A percentile compares a stretch with the other conserved stretches of the same genome.
These are phyloP conservation scores for Yamadazyma buinensis DNA, from an alignment of 1,139 yeast species.

Conservation along the genomic window DNA sequence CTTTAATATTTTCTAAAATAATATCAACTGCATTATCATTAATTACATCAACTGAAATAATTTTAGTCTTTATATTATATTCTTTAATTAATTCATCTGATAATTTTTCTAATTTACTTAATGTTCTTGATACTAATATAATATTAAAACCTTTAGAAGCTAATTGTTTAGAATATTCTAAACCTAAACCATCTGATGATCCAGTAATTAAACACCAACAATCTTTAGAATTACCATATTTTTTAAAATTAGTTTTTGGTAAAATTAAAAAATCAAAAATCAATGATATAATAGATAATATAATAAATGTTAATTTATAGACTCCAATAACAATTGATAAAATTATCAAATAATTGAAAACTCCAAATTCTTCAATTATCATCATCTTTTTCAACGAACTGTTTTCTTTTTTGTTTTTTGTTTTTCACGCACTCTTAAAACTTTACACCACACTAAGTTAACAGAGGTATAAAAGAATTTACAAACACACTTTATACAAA, in stretches of 20 bases:
- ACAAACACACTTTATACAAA: constrained; percentile 8
- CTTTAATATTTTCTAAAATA: constrained; percentile 24
- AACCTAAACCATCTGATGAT: constrained; percentile 97
- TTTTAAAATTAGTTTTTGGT: constrained; percentile 58
- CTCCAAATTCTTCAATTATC: constrained; percentile 10
- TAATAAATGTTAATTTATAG: constrained; percentile 38
- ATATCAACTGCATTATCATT: constrained; percentile 54
- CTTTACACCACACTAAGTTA: constrained; percentile 53
- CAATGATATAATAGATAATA: constrained; percentile 39
- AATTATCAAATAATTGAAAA: constrained; percentile 21
- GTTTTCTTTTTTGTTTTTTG: too few species aligned
- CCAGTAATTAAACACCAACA: constrained; percentile 95
- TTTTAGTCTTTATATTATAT: constrained; percentile 60
- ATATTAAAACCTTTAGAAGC: constrained; percentile 83
- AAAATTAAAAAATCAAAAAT: constrained; percentile 57
- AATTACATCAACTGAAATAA: constrained; percentile 78
- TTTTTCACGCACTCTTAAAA: too few species aligned
- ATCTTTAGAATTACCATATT: constrained; percentile 64
- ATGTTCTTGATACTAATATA: constrained; percentile 80
- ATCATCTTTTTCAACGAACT: too few species aligned
- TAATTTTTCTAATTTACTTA: constrained; percentile 64
- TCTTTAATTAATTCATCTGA: constrained; percentile 61
- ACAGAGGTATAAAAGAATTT: constrained; percentile 25
- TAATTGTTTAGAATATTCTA: constrained; percentile 81
- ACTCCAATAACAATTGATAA: constrained; percentile 49